phyloP scores from a whole-genome alignment of 208 protist genomes.

The Kentomonas sorsogonicus region DNA sequence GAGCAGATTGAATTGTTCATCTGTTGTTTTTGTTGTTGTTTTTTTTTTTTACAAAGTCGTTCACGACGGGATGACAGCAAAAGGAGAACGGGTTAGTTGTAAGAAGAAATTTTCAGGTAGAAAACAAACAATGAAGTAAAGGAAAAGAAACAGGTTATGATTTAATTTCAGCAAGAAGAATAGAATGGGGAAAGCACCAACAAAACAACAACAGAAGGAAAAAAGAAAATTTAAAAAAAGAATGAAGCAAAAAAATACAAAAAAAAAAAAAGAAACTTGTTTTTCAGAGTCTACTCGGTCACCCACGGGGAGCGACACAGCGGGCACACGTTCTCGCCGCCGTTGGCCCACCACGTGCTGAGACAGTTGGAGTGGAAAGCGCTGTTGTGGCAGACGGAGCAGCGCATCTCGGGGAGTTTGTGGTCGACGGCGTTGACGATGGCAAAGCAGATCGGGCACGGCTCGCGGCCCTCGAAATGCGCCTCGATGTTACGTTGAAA shows the following conservation, averaged over 20 bases:
- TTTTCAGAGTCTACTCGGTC: conserved; percentile 22
- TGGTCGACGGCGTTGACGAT: conserved; percentile 74
- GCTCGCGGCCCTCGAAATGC: conserved; percentile 86
- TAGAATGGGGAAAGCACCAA: neutral
- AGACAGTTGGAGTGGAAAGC: conserved; percentile 85
- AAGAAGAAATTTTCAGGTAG: neutral
- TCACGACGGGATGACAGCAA: no score
- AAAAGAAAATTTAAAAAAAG: neutral
- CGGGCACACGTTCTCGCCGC: conserved; percentile 80
- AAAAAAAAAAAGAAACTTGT: conserved; percentile 5
- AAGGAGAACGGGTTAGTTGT: no score
- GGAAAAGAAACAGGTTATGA: neutral
- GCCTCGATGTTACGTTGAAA: conserved; percentile 85
- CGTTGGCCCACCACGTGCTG: conserved; percentile 85
- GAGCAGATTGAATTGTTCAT: no score
- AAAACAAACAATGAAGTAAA: neutral
- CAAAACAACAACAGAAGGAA: neutral
- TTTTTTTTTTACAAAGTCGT: no score
- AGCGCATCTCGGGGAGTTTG: conserved; percentile 79
- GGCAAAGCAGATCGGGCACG: conserved; percentile 90
- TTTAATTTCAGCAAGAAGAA: neutral
- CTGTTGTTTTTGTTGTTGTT: no score
- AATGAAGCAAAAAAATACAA: neutral
- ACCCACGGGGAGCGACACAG: conserved; percentile 89
- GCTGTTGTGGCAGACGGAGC: conserved; percentile 84